Evolutionary conservation across 805 yeast species (phyloP), one percentile per base, ranked within the genome.

Genomic region (Phaffomyces opuntiae): DNA sequence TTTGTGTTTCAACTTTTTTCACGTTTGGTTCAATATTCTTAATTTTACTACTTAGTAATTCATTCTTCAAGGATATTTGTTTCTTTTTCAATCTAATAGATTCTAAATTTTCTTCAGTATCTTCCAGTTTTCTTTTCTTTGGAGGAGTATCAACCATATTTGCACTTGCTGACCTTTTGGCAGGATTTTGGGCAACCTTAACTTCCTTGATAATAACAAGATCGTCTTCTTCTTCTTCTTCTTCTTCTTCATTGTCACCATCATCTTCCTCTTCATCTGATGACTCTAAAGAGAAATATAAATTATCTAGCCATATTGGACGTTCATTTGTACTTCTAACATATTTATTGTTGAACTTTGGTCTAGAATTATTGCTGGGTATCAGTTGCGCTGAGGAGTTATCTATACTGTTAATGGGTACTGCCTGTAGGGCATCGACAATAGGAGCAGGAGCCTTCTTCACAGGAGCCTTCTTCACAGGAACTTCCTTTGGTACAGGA

Each of bases 291-390:
- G 55, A 50, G 31, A 58, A 54, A 21, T 56, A 58, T 45, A 58
- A 49, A 32, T 50, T 48, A 12, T 50, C 47, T 37, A 55, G 16
- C 62, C 62, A 58, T n/a, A 48, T 57, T 4, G 62, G 61, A 19
- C 50, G 49, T 16, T 47, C 49, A 8, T 19, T 8, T 5, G 24
- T 36, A 34, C 49, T 49, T 14, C 48, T 46, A 24, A 44, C 44
- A 41, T 49, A 52, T 25, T 51, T 55, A 42, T 49, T 47, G 16
- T 38, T 46, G 27, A 43, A 52, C 27, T 40, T 38, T 33, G 50
- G 45, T 43, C 51, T 45, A 13, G 33, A 34, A 24, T 40, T 39
- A 14, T 17, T 11, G 7, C 17, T 36, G 3, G 36, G 37, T 4
- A 32, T 21, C 9, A 27, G 19, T 12, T 9, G n/a, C 6, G 32